Percentiles rank a stretch among this genome's conserved stretches.
Evolutionary conservation across 805 yeast genomes (phyloP).

Genomic region (Maudiozyma bulderi): DNA sequence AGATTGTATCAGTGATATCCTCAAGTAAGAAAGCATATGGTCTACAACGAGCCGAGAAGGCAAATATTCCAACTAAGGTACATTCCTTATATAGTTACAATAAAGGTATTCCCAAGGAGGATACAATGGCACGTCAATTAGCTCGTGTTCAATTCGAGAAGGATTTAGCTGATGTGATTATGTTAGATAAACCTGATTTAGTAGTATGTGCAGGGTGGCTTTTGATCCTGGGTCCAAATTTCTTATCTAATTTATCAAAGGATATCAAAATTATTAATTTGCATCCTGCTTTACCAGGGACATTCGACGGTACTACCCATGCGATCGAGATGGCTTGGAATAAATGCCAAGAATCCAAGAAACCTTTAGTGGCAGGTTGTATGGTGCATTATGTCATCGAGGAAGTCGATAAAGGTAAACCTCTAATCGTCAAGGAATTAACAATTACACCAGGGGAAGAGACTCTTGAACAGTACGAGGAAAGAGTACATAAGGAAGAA

Average conservation of each 20-base stretch:
- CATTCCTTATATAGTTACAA: slow-evolving; percentile 70
- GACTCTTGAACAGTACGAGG: slow-evolving; percentile 68
- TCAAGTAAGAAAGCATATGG: slow-evolving; percentile 86
- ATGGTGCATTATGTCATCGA: slow-evolving; percentile 97
- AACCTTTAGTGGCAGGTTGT: slow-evolving; percentile 78
- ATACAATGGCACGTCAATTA: slow-evolving; percentile 42
- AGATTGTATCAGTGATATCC: slow-evolving; percentile 71
- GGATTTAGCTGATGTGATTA: slow-evolving; percentile 64
- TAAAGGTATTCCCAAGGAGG: slow-evolving; percentile 61
- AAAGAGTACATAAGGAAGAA: slow-evolving; percentile 72
- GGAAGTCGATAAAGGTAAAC: slow-evolving; percentile 90
- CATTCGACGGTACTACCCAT: slow-evolving; percentile 85
- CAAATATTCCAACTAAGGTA: slow-evolving; percentile 57
- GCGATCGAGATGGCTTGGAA: slow-evolving; percentile 96
- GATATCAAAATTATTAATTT: slow-evolving; percentile 76
- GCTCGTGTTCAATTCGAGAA: slow-evolving; percentile 67
- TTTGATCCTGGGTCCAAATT: slow-evolving; percentile 75
- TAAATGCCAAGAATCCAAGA: slow-evolving; percentile 60
- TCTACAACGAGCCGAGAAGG: slow-evolving; percentile 62
- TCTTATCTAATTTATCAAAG: slow-evolving; percentile 51
- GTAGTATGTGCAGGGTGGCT: slow-evolving; percentile 99
- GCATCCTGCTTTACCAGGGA: slow-evolving; percentile 96
- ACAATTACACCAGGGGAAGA: slow-evolving; percentile 58
- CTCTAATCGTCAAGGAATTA: slow-evolving; percentile 72
- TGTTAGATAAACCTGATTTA: slow-evolving; percentile 62